Evolutionary conservation across 2,329 filamentous ascomycete genomes (phyloP).

Genomic region (Aspergillus hiratsukae): DNA sequence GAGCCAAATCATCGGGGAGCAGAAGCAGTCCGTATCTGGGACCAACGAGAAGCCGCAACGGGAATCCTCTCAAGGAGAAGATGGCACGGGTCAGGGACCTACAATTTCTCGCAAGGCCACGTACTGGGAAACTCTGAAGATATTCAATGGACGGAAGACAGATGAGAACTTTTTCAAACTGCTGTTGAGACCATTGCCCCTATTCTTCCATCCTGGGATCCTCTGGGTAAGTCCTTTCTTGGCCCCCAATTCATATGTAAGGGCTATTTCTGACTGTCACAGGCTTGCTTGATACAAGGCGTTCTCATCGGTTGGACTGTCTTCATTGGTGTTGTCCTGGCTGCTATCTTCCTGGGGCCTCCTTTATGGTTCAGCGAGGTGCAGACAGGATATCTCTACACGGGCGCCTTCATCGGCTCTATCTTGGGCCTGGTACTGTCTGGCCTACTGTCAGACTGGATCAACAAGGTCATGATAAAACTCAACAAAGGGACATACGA

Average conservation of each 20-base stretch:
- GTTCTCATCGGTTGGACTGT: constrained; percentile 94
- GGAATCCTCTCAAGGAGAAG: background rate
- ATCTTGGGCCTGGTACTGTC: constrained; percentile 72
- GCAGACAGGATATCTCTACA: constrained; percentile 80
- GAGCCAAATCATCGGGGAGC: constrained; percentile 7
- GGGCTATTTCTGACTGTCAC: constrained; percentile 6
- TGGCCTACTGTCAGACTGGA: constrained; percentile 68
- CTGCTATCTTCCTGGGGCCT: constrained; percentile 74
- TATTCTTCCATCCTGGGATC: constrained; percentile 80
- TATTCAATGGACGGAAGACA: constrained; percentile 79
- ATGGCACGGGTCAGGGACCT: constrained; percentile 4
- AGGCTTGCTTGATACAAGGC: constrained; percentile 72
- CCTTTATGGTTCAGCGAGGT: constrained; percentile 79
- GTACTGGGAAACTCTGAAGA: constrained; percentile 57
- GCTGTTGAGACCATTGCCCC: constrained; percentile 68
- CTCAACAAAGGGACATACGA: constrained; percentile 80
- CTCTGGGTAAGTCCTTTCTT: constrained; percentile 59
- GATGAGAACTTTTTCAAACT: constrained; percentile 67
- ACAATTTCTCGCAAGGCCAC: constrained; percentile 47
- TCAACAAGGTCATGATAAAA: constrained; percentile 64
- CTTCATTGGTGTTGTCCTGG: constrained; percentile 78
- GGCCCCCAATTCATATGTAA: background rate
- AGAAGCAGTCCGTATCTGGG: constrained; percentile 2
- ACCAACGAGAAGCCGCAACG: background rate
- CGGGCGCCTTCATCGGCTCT: constrained; percentile 79